Evolutionary conservation across 441 rosid species (phyloP).

Genomic region (Croton setiger): DNA sequence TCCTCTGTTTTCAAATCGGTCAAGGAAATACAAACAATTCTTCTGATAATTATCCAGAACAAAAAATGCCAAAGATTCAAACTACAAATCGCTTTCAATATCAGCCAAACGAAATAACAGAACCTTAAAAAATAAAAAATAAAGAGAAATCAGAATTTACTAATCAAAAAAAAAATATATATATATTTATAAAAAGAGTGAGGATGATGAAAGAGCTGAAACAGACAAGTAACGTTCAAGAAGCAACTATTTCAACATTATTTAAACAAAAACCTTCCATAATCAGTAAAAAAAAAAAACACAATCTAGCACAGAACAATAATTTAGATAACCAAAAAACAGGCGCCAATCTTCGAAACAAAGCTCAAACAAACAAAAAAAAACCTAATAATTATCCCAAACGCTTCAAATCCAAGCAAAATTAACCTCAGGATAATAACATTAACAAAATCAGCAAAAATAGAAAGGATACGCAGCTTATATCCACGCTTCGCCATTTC

Average conservation of each 20-base stretch:
- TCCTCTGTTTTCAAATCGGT: slow-evolving; percentile 61
- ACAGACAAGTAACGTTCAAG: slow-evolving; percentile 1
- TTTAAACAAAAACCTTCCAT: neutral
- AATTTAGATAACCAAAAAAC: slow-evolving; percentile 1
- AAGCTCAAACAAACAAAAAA: slow-evolving; percentile 1
- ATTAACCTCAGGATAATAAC: slow-evolving; percentile 19
- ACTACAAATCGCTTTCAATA: too few species aligned
- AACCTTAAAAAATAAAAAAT: neutral
- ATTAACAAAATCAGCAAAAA: neutral
- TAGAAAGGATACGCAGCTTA: slow-evolving; percentile 90
- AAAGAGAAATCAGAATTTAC: too few species aligned
- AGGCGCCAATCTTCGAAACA: neutral
- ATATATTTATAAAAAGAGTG: neutral
- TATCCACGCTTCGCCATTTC: slow-evolving; percentile 89
- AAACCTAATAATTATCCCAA: neutral
- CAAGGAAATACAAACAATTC: slow-evolving; percentile 29
- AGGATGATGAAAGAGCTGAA: slow-evolving; percentile 5
- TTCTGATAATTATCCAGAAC: neutral
- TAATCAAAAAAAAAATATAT: too few species aligned
- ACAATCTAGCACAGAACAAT: neutral
- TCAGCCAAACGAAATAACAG: neutral
- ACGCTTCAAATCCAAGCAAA: slow-evolving; percentile 23
- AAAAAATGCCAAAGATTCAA: too few species aligned
- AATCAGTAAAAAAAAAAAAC: neutral
- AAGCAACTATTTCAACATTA: neutral